Conservation (phyloP, 148 eudicot genomes). For the Amaranthus palmeri region DNA sequence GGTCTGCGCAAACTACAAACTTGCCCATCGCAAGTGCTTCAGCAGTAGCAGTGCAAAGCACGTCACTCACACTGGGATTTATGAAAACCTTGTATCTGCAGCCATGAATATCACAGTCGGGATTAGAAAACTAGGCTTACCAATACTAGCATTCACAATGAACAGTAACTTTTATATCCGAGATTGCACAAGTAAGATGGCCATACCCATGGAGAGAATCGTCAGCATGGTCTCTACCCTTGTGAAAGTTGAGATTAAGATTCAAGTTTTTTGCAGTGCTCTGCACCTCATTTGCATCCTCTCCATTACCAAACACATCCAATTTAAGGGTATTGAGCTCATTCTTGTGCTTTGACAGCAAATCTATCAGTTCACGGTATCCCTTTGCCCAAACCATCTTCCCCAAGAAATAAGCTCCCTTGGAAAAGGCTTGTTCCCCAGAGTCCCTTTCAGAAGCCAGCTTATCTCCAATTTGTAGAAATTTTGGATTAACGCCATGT, state of each 20-base stretch:
- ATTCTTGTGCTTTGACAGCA: constrained; percentile 72
- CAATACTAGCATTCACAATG: not conserved
- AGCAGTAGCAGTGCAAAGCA: constrained; percentile 97
- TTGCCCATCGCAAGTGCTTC: constrained; percentile 99
- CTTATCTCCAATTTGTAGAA: constrained; percentile 81
- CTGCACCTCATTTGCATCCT: constrained; percentile 92
- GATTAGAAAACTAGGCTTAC: not conserved
- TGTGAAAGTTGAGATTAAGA: constrained; percentile 74
- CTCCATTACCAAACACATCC: constrained; percentile 91
- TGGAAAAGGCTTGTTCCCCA: constrained; percentile 76
- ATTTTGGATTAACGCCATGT: constrained; percentile 94
- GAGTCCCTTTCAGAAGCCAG: constrained; percentile 75
- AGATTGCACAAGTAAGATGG: not conserved
- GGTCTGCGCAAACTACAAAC: constrained; percentile 95
- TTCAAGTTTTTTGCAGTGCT: constrained; percentile 63
- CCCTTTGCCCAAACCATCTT: constrained; percentile 99
- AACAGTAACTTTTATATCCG: too few species aligned
- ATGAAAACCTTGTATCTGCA: constrained; percentile 91
- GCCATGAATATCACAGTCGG: not conserved
- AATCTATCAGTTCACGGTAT: constrained; percentile 75
- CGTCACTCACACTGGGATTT: constrained; percentile 94
- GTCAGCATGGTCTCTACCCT: constrained; percentile 99
- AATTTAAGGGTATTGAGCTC: constrained; percentile 72
- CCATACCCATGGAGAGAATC: constrained; percentile 87
- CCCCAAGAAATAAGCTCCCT: constrained; percentile 97